Conservation (phyloP, 129 eudicot genomes). For the Pulicaria dysenterica region DNA sequence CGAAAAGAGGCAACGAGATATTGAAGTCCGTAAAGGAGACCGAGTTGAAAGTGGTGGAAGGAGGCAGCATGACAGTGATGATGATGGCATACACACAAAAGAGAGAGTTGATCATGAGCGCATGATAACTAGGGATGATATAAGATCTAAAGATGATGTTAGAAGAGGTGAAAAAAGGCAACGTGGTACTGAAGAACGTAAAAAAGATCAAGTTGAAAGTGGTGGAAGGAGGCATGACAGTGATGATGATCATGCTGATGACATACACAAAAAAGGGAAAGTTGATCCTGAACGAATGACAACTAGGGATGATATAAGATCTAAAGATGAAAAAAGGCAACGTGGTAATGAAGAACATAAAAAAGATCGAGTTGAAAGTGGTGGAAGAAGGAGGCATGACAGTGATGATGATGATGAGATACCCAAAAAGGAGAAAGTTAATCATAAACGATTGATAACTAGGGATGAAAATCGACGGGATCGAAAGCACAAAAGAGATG, state of each 20-base stretch:
- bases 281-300: constrained; percentile 34
- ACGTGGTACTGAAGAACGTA: constrained; percentile 35
- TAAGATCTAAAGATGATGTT: constrained; percentile 10
- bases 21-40: constrained; percentile 1
- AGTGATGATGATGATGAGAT: constrained; percentile 16
- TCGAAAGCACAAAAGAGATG: constrained; percentile 57
- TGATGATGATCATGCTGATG: constrained; percentile 18
- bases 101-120: not conserved
- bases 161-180: constrained; percentile 26
- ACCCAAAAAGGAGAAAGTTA: constrained; percentile 23
- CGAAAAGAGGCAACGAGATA: constrained; percentile 28
- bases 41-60: constrained; percentile 32
- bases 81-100: not conserved
- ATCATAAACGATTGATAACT: constrained; percentile 9
- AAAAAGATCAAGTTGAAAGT: constrained; percentile 9
- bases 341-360: constrained; percentile 22
- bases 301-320: constrained; percentile 3
- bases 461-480: constrained; percentile 46
- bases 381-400: constrained; percentile 30
- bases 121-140: not conserved
- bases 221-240: constrained; percentile 36
- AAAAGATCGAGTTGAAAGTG: constrained; percentile 10
- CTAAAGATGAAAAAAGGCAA: constrained; percentile 32
- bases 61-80: constrained; percentile 30
- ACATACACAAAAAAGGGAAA: constrained; percentile 7